phyloP scores from a whole-genome alignment of 306 rosid species.

The Casuarina glauca region DNA sequence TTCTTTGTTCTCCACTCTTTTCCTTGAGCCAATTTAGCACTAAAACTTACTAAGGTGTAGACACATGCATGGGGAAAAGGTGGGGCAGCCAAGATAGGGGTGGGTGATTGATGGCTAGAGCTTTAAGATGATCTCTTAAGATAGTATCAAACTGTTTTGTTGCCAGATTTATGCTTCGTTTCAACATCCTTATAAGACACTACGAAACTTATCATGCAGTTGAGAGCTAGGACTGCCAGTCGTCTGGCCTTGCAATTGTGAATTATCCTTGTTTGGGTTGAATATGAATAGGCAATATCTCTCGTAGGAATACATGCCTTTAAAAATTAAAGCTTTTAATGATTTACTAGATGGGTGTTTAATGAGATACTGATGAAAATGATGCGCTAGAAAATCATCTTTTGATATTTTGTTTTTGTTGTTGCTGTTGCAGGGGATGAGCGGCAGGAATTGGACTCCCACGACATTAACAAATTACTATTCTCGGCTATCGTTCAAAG shows the following conservation, averaged over 20 bases:
- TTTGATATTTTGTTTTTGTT: too few relatives aligned
- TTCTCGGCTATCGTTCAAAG: conserved; percentile 75
- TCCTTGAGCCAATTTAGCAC: background rate
- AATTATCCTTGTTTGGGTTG: background rate
- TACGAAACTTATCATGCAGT: background rate
- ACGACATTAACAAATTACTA: conserved; percentile 70
- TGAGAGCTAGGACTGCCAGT: background rate
- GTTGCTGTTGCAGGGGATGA: conserved; percentile 55
- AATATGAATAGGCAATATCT: background rate
- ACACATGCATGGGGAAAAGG: background rate
- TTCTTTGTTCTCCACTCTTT: background rate
- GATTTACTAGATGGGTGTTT: background rate
- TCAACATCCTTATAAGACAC: too few relatives aligned
- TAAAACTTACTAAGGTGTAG: background rate
- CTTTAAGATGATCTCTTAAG: background rate
- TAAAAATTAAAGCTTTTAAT: background rate
- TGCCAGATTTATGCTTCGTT: background rate
- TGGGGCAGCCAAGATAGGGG: too few relatives aligned
- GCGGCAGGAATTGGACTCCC: conserved; percentile 41
- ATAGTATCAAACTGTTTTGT: background rate
- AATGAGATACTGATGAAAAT: background rate
- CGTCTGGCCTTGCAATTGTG: background rate
- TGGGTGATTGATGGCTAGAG: conserved; percentile 3
- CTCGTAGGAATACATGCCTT: background rate
- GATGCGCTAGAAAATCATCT: background rate